Conservation (phyloP, 441 rosid genomes). For the Syzygium syzygioides region DNA sequence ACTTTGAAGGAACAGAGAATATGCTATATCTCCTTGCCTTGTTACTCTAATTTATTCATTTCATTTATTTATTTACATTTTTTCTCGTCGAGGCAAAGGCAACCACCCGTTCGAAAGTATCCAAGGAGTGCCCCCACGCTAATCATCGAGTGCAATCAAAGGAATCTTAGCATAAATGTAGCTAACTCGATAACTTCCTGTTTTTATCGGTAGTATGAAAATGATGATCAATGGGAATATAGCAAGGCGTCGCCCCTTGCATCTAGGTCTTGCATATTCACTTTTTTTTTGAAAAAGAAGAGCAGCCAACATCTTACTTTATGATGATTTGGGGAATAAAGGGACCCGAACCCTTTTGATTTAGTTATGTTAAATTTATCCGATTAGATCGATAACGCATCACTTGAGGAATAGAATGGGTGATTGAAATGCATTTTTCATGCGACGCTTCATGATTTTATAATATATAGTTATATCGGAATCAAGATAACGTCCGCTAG, state of each 20-base stretch:
- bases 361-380: background rate
- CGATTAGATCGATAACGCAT: background rate
- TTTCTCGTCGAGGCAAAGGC: background rate
- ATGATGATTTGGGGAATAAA: background rate
- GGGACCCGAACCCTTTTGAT: background rate
- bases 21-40: background rate
- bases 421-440: background rate
- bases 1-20: background rate
- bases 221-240: background rate
- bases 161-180: background rate
- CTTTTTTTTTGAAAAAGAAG: background rate
- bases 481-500: rapidly evolving
- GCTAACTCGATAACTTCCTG: background rate
- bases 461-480: rapidly evolving
- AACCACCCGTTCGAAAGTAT: background rate
- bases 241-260: background rate
- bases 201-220: background rate
- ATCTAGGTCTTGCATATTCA: background rate
- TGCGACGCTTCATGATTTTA: rapidly evolving
- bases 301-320: background rate
- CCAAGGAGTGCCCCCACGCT: background rate
- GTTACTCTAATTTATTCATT: background rate
- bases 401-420: background rate
- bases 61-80: background rate
- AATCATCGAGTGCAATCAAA: background rate